phyloP scores from a whole-genome alignment of 23 red algal species.

The Agarophyton chilense region DNA sequence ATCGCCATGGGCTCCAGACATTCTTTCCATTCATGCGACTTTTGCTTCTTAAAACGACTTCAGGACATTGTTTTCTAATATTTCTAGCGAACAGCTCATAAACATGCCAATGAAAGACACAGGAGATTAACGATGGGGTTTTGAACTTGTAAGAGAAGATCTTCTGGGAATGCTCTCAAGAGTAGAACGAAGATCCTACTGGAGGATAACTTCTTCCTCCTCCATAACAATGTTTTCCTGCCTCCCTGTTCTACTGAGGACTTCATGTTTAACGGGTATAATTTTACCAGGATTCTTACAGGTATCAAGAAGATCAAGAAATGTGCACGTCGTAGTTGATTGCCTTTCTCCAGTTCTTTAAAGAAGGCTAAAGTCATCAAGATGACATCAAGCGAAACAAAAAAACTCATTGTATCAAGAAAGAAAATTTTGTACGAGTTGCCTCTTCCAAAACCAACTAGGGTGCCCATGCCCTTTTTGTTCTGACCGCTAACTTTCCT shows the following conservation, averaged over 20 bases:
- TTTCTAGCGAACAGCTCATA: not conserved
- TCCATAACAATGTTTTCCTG: not conserved
- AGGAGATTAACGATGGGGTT: not conserved
- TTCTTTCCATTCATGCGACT: not conserved
- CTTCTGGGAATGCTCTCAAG: not conserved
- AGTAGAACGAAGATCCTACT: too few relatives aligned
- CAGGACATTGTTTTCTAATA: not conserved
- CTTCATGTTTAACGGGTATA: not conserved
- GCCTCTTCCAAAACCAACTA: slow-evolving; percentile 27
- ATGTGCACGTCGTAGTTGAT: not conserved
- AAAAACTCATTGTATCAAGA: not conserved
- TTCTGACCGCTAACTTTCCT: slow-evolving; percentile 17
- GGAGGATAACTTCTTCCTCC: too few relatives aligned
- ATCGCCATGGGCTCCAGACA: not conserved
- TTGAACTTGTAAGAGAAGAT: not conserved
- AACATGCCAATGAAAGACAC: not conserved
- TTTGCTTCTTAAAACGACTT: not conserved
- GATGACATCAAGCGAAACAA: not conserved
- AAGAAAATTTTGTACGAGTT: slow-evolving; percentile 8
- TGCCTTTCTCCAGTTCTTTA: not conserved
- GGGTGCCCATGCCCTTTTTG: slow-evolving; percentile 14
- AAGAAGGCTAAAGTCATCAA: not conserved
- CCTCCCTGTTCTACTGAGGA: not conserved
- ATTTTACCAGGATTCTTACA: not conserved
- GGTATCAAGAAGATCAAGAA: too few relatives aligned